Evolutionary conservation across 345 rosid species (phyloP), one percentile per base, ranked within the genome.

Genomic region (Ceriops decandra): DNA sequence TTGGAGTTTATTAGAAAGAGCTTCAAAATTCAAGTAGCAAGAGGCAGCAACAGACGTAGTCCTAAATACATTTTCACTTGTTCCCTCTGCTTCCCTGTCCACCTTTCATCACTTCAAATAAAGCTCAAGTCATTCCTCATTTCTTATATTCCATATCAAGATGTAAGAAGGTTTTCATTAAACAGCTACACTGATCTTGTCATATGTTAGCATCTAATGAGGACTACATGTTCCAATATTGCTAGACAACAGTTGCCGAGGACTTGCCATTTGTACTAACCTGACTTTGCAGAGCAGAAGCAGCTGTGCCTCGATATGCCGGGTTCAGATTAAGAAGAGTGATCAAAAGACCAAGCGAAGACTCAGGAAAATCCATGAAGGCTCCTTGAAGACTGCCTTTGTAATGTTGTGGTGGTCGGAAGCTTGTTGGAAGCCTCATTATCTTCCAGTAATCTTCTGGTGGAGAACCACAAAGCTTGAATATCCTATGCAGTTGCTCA

Each of bases 401-500:
- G 77, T 87, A 86, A 73, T 87, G 84, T 60, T 82, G 90, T 27
- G 86, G 86, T 2, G 92, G 96, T 63, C 88, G 78, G 72, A 88
- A 93, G 75, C 88, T 90, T 49, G 88, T 77, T 24, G 86, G 80
- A 1, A 86, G 72, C 84, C 81, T 93, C 85, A 82, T 76, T 72
- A 81, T 93, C 78, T 74, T 85, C 95, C 95, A 90, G 24, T 90
- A 90, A 53, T 90, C 97, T 68, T 90, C 92, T 0, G 91, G 71
- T 9, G 96, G 95, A 24, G 95, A 82, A 7, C 98, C 93, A 53
- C 96, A 92, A 2, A 92, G 91, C 80, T 87, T 92, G 81, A 88
- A 92, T 31, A 92, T 90, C 84, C 80, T 85, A 69, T 90, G 98
- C 68, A 93, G 86, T 82, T 88, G 98, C 82, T 93, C 97, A 52